Evolutionary conservation across 2,329 filamentous ascomycete species (phyloP).

Genomic region (Aspergillus sp.): DNA sequence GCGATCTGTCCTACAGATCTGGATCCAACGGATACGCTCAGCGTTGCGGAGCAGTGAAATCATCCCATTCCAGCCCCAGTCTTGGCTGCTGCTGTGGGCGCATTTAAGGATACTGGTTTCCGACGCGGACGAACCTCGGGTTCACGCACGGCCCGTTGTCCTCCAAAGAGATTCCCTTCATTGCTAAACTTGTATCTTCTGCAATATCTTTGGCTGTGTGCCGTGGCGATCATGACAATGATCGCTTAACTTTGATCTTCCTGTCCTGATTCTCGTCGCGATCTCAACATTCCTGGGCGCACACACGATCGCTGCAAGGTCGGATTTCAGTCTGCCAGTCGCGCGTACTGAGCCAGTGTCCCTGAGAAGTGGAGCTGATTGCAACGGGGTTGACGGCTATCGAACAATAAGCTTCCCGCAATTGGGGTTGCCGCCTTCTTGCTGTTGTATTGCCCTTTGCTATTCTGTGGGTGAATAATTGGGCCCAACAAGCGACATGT

Average conservation of each 20-base stretch:
- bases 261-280: background rate
- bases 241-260: background rate
- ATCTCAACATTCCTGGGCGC: background rate
- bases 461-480: background rate
- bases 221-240: background rate
- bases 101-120: conserved; percentile 29
- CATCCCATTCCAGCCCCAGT: conserved; percentile 7
- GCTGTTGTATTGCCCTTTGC: background rate
- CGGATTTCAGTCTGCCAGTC: background rate
- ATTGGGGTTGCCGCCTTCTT: background rate
- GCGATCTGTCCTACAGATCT: conserved; percentile 13
- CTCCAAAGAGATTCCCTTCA: background rate
- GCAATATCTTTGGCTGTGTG: background rate
- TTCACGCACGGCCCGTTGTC: background rate
- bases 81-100: background rate
- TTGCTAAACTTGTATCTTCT: background rate
- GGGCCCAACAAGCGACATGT: background rate
- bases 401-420: background rate
- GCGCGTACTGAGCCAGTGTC: background rate
- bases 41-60: conserved; percentile 15
- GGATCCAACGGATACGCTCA: conserved; percentile 9
- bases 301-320: background rate
- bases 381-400: conserved; percentile 10
- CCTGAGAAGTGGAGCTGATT: background rate
- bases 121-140: conserved; percentile 16